Conservation (phyloP, 495 filamentous ascomycete species). For the Patellaria atrata region DNA sequence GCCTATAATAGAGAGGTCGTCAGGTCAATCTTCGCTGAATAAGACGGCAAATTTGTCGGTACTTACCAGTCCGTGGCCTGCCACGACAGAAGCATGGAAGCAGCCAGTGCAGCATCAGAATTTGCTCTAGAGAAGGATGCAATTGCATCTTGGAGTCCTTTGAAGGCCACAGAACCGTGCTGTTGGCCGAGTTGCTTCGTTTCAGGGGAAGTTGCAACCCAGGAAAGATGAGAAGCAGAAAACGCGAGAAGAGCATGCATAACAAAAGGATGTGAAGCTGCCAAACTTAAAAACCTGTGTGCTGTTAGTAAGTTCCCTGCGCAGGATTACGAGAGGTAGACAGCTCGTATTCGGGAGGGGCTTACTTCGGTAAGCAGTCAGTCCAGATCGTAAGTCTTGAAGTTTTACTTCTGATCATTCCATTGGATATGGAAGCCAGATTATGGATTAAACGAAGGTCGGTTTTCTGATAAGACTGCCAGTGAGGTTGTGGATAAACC, state of each 20-base stretch:
- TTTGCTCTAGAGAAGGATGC: conserved; percentile 71
- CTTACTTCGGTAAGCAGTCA: conserved; percentile 80
- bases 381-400: conserved; percentile 83
- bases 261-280: conserved; percentile 67
- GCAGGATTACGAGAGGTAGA: background rate
- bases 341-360: conserved; percentile 18
- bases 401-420: conserved; percentile 61
- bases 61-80: conserved; percentile 92
- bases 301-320: conserved; percentile 14
- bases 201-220: conserved; percentile 65
- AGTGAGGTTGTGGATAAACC: conserved; percentile 51
- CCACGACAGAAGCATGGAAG: conserved; percentile 88
- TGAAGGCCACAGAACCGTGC: conserved; percentile 69
- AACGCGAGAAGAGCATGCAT: conserved; percentile 86
- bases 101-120: conserved; percentile 82
- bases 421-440: conserved; percentile 69
- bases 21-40: conserved; percentile 18
- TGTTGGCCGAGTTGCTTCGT: conserved; percentile 76
- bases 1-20: conserved; percentile 43
- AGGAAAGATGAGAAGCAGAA: conserved; percentile 81
- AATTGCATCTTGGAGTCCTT: conserved; percentile 78
- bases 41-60: conserved; percentile 9
- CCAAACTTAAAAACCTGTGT: conserved; percentile 71
- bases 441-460: conserved; percentile 86
- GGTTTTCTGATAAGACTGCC: conserved; percentile 50